These are phyloP conservation scores for Termitomyces sp. DNA, from an alignment of 768 basidiomycete genomes.

Conservation along the genomic window DNA sequence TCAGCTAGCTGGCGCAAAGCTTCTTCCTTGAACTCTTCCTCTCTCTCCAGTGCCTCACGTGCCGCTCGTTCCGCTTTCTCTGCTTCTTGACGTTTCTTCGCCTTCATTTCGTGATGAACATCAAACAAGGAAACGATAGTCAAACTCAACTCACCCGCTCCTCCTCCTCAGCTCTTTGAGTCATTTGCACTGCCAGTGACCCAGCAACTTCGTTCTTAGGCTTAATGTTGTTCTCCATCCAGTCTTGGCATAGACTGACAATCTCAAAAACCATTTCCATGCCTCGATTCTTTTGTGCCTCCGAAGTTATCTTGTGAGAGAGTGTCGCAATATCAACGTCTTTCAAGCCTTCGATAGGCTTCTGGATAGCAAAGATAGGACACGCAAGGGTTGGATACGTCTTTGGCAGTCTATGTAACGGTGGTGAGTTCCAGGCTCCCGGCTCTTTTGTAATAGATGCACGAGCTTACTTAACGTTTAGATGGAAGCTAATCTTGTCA, in stretches of 20 bases:
- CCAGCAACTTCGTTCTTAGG: slow-evolving; percentile 56
- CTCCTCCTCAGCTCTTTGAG: slow-evolving; percentile 62
- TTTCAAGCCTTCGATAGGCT: slow-evolving; percentile 54
- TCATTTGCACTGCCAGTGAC: slow-evolving; percentile 80
- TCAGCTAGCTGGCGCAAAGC: slow-evolving; percentile 54
- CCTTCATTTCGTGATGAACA: slow-evolving; percentile 29
- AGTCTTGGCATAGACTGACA: slow-evolving; percentile 63
- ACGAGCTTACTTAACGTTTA: slow-evolving; percentile 61
- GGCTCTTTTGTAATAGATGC: not conserved
- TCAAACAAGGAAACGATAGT: not conserved
- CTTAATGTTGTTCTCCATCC: slow-evolving; percentile 54
- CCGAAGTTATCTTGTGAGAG: slow-evolving; percentile 53
- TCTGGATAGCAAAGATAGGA: slow-evolving; percentile 65
- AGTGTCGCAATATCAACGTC: slow-evolving; percentile 54
- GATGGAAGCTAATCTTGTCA: slow-evolving; percentile 55
- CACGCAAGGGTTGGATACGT: slow-evolving; percentile 74
- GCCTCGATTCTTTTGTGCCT: slow-evolving; percentile 62
- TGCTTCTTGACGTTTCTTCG: slow-evolving; percentile 47
- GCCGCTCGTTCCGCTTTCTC: slow-evolving; percentile 53
- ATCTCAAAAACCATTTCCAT: slow-evolving; percentile 82
- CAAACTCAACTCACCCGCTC: slow-evolving; percentile 47
- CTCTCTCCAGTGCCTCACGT: slow-evolving; percentile 52
- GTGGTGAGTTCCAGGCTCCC: not conserved
- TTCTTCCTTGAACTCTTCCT: slow-evolving; percentile 64
- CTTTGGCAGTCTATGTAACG: slow-evolving; percentile 58